Evolutionary conservation across 495 filamentous ascomycete genomes (phyloP).

Genomic region (Tuber umbilicatum): DNA sequence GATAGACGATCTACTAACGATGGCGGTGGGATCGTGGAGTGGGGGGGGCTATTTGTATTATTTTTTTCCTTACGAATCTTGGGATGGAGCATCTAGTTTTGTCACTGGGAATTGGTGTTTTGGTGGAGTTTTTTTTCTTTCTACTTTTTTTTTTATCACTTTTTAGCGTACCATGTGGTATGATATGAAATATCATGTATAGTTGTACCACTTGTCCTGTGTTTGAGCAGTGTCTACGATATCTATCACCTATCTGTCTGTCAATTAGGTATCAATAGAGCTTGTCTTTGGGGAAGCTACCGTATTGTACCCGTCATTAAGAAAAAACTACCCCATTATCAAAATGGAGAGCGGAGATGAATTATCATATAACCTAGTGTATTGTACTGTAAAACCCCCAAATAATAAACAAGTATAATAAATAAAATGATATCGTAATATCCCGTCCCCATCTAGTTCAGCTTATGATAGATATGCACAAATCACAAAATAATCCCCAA

Average conservation of each 20-base stretch:
- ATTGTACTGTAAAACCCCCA: background rate
- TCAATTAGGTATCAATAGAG: background rate
- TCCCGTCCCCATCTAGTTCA: background rate
- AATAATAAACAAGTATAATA: background rate
- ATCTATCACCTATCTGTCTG: background rate
- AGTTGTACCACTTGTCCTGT: too few relatives aligned
- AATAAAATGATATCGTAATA: background rate
- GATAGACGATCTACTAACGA: background rate
- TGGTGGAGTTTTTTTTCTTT: conserved; percentile 11
- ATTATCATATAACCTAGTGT: background rate
- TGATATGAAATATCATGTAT: background rate
- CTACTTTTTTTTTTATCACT: conserved; percentile 8
- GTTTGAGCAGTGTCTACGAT: background rate
- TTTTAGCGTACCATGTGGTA: conserved; percentile 1
- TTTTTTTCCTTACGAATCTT: conserved; percentile 2
- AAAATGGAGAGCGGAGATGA: background rate
- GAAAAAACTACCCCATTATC: background rate
- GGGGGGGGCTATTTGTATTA: background rate
- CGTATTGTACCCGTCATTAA: background rate
- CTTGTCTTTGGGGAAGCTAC: background rate
- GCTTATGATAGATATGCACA: background rate
- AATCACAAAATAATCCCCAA: background rate
- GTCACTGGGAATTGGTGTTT: conserved; percentile 8
- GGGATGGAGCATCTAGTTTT: conserved; percentile 3
- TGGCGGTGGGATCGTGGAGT: background rate